Conservation (phyloP, 371 early-diverging fungal species). For the Actinomortierella ambigua region DNA sequence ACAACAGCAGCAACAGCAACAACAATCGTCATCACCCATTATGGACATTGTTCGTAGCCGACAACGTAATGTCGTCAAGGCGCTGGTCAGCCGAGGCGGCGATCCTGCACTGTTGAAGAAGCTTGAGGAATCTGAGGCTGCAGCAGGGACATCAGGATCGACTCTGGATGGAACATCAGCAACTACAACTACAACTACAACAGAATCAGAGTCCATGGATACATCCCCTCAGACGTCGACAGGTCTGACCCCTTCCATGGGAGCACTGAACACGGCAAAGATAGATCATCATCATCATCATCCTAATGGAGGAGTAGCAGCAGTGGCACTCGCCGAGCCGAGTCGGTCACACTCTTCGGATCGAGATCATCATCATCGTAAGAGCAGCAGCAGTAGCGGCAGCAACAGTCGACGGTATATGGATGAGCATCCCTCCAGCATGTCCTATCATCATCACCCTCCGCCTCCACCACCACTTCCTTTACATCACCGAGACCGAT, state of each 20-base stretch:
- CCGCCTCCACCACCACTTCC: constrained; percentile 7
- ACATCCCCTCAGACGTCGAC: background rate
- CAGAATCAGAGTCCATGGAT: constrained; percentile 14
- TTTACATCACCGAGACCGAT: constrained; percentile 7
- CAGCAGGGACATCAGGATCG: constrained; percentile 23
- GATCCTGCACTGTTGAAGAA: constrained; percentile 33
- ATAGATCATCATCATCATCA: no score
- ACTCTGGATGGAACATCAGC: constrained; percentile 23
- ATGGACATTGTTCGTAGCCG: constrained; percentile 27
- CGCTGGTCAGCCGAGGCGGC: constrained; percentile 37
- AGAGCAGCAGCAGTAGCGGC: constrained; percentile 16
- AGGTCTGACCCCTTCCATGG: background rate
- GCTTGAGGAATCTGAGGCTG: constrained; percentile 39
- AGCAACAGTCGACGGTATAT: constrained; percentile 18
- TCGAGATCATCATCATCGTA: constrained; percentile 10
- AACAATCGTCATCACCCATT: constrained; percentile 6
- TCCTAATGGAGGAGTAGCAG: constrained; percentile 20
- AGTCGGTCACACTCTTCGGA: constrained; percentile 35
- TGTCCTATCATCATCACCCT: constrained; percentile 3
- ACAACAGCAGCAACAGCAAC: background rate
- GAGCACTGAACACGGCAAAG: constrained; percentile 5
- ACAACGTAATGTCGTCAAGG: constrained; percentile 26
- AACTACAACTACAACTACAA: constrained; percentile 7
- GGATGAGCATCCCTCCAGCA: no score
- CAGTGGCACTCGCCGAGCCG: constrained; percentile 22